Evolutionary conservation across 495 filamentous ascomycete species (phyloP), one percentile per base, ranked within the genome.

Genomic region (Tuber microsphaerosporum): DNA sequence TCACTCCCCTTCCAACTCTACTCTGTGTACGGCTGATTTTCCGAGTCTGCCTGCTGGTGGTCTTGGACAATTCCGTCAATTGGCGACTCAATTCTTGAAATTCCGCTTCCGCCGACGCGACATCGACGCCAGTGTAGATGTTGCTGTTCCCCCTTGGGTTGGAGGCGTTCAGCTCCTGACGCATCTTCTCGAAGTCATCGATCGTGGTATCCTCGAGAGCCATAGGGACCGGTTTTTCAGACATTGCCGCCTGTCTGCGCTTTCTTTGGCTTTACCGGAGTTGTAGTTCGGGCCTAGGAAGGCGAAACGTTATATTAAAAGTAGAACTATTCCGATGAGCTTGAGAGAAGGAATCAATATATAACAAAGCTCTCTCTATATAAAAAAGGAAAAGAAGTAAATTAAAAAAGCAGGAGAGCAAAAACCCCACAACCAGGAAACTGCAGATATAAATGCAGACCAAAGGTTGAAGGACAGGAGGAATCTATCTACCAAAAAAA

Each of bases 1-100:
- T 61, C 12, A 31, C 8, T n/a, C 51, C 46, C 10, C 45, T 22
- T 78, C 10, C 83, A 83, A 16, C 82, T 85, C 72, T 88, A 85
- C 73, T 83, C 81, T 73, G 82, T 41, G 26, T 85, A 84, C 72
- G 87, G 46, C 72, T 85, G 81, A 76, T 85, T 81, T 78, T 87
- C 83, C 78, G 74, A 34, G 70, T 80, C n/a, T 80, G 75, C 12
- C 73, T 84, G 78, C 83, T 90, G 72, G 86, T 87, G 0, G 86
- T 85, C 45, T 86, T 88, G 19, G 91, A 93, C 45, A 92, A 84
- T 19, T 85, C 88, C 22, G 90, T 90, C 41, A 97, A 86, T 84
- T 94, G 89, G 69, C 89, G 87, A 80, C 88, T 92, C 31, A 96
- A 86, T 76, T 93, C 87, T 12, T 88, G 89, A 77, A 96, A 97